Base-by-base conservation (phyloP, 495 filamentous ascomycete species). In the Letharia columbiana region DNA sequence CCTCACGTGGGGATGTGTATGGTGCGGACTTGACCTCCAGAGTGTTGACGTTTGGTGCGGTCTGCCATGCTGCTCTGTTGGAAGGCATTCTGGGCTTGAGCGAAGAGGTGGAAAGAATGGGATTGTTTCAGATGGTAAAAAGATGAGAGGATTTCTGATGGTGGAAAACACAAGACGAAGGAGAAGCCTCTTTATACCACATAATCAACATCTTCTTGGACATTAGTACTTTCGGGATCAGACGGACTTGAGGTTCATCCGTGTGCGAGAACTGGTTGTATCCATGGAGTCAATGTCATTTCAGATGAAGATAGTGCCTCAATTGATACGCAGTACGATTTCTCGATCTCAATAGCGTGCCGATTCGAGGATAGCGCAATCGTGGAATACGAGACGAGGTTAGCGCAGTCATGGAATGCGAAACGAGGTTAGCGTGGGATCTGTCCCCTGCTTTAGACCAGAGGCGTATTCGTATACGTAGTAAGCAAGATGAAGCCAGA, bases 11-110 rank as follows among this genome's bases (percentile, higher is more conserved):
- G 18, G 62, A 47, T 3, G 71, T 69, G 65, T 76, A 76, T 2
- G 74, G 72, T 6, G 77, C 77, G 5, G 63, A 61, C 18, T 70
- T 59, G 68, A 80, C 71, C 33, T 73, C 65, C 8, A 80, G 57
- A 6, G 77, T 75, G 18, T 70, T 57, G 31, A 67, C 64, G 60
- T 74, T 72, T 18, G 70, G 35, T 40, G 67, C 71, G 33, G 66
- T 67, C n/a, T 73, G 67, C 75, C 76, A 80, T 33, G 78, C 77
- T 10, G 78, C 78, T 4, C 68, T 59, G 68, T 80, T 80, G n/a
- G 71, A 64, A 68, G 64, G 31, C 50, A 67, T 74, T 6, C 31
- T 33, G 42, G 2, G n/a, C 40, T 61, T 31, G 10, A 9, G 17
- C 28, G 18, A 42, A 15, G 58, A 13, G 15, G 17, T 23, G 10